phyloP scores from a whole-genome alignment of 495 filamentous ascomycete species.

The Aspergillus wentii region DNA sequence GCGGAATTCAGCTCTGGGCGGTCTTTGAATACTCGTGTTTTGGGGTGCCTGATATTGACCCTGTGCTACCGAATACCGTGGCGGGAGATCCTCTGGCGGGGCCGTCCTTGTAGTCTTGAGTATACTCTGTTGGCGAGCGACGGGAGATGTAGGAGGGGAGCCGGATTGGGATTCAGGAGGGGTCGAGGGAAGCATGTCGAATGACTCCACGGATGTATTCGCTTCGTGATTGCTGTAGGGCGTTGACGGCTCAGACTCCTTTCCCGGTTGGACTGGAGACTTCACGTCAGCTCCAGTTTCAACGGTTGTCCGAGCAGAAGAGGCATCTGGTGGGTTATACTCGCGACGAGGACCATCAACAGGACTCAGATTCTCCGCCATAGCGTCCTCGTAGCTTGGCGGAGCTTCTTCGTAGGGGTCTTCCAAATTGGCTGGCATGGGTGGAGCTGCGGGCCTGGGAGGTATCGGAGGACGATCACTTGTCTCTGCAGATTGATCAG shows the following conservation, averaged over 20 bases:
- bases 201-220: constrained; percentile 38
- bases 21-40: constrained; percentile 10
- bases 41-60: constrained; percentile 8
- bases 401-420: constrained; percentile 56
- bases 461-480: constrained; percentile 30
- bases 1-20: constrained; percentile 20
- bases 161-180: constrained; percentile 36
- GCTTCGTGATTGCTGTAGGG: constrained; percentile 17
- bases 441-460: constrained; percentile 22
- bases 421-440: constrained; percentile 20
- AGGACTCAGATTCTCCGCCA: constrained; percentile 69
- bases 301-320: constrained; percentile 25
- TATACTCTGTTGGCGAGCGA: constrained; percentile 32
- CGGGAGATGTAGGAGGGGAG: constrained; percentile 30
- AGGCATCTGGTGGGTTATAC: constrained; percentile 54
- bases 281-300: constrained; percentile 41
- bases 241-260: constrained; percentile 19
- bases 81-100: constrained; percentile 31
- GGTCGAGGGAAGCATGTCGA: constrained; percentile 43
- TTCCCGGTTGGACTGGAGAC: constrained; percentile 26
- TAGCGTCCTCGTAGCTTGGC: constrained; percentile 87
- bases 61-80: constrained; percentile 32
- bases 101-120: constrained; percentile 29
- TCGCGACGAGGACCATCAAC: constrained; percentile 59
- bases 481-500: constrained; percentile 16